A percentile compares a stretch with the other conserved stretches of the same genome.
These are phyloP conservation scores for Datura wrightii DNA, from an alignment of 257 asterid species.

Conservation along the genomic window DNA sequence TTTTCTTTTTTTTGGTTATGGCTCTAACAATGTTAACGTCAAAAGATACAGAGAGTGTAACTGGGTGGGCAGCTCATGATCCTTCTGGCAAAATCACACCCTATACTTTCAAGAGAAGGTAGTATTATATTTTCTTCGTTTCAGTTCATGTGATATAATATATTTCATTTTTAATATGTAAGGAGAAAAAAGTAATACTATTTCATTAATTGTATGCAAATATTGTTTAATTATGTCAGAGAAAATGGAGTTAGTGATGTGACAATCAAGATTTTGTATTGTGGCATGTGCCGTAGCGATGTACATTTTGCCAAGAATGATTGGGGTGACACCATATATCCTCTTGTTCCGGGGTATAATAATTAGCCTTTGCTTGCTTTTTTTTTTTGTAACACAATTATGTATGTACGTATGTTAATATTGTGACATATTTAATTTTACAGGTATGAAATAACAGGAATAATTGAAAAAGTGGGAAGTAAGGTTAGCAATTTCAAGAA, in stretches of 20 bases:
- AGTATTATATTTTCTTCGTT: neutral
- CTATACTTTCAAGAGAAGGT: conserved; percentile 32
- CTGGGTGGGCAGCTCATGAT: conserved; percentile 33
- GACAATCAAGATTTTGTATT: conserved; percentile 30
- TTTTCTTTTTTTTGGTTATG: neutral
- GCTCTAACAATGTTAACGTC: neutral
- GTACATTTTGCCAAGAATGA: conserved; percentile 33
- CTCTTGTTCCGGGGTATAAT: conserved; percentile 31
- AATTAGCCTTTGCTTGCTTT: no score
- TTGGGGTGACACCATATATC: conserved; percentile 14
- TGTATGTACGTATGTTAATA: no score
- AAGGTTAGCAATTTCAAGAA: conserved; percentile 64
- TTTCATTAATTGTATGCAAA: neutral
- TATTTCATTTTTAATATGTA: no score
- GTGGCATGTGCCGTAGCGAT: conserved; percentile 35
- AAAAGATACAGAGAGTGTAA: neutral
- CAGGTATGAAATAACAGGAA: conserved; percentile 86
- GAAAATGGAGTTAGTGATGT: conserved; percentile 29
- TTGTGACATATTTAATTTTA: no score
- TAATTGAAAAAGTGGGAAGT: conserved; percentile 74
- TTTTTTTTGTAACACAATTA: no score
- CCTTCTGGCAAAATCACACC: conserved; percentile 27
- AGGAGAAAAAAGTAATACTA: neutral
- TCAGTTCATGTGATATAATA: neutral
- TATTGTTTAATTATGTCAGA: neutral